Percentiles rank a stretch among this genome's conserved stretches.
phyloP scores from a whole-genome alignment of 768 basidiomycete genomes.

The Cystofilobasidium capitatum region DNA sequence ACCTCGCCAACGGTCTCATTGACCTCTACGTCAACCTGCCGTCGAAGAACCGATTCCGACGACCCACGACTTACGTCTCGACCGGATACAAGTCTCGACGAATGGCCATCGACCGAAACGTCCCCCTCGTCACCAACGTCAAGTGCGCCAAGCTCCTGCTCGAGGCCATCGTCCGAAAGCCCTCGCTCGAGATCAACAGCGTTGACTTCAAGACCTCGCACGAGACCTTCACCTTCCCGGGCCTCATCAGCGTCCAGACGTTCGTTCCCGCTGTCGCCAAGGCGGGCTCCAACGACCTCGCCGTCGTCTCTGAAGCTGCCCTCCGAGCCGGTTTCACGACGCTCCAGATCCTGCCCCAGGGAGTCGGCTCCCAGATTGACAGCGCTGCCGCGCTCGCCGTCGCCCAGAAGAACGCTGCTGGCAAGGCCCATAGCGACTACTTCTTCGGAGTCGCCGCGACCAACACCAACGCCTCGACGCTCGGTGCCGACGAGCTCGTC shows the following conservation, averaged over 20 bases:
- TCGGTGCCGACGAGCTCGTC: slow-evolving; percentile 55
- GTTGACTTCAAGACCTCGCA: slow-evolving; percentile 93
- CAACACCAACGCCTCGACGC: slow-evolving; percentile 49
- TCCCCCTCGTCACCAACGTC: slow-evolving; percentile 94
- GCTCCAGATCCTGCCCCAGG: slow-evolving; percentile 65
- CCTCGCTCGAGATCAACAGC: slow-evolving; percentile 80
- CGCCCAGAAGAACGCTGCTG: slow-evolving; percentile 55
- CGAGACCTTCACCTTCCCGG: slow-evolving; percentile 79
- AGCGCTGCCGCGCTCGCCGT: slow-evolving; percentile 60
- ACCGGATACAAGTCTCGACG: slow-evolving; percentile 94
- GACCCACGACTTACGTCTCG: slow-evolving; percentile 92
- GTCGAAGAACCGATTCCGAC: slow-evolving; percentile 92
- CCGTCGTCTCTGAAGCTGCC: slow-evolving; percentile 64
- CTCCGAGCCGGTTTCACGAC: slow-evolving; percentile 85
- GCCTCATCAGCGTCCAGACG: slow-evolving; percentile 75
- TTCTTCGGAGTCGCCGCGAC: slow-evolving; percentile 71
- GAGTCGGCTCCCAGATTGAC: slow-evolving; percentile 52
- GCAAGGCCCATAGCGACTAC: slow-evolving; percentile 74
- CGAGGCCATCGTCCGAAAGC: slow-evolving; percentile 61
- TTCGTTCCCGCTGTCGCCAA: slow-evolving; percentile 67
- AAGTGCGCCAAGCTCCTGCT: slow-evolving; percentile 95
- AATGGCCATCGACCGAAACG: slow-evolving; percentile 97
- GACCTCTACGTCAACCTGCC: slow-evolving; percentile 99
- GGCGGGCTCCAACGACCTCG: slow-evolving; percentile 52
- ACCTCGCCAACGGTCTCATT: slow-evolving; percentile 83